A percentile compares a stretch with the other conserved stretches of the same genome.
These are phyloP conservation scores for Paxillus involutus DNA, from an alignment of 768 basidiomycete species.

Conservation along the genomic window DNA sequence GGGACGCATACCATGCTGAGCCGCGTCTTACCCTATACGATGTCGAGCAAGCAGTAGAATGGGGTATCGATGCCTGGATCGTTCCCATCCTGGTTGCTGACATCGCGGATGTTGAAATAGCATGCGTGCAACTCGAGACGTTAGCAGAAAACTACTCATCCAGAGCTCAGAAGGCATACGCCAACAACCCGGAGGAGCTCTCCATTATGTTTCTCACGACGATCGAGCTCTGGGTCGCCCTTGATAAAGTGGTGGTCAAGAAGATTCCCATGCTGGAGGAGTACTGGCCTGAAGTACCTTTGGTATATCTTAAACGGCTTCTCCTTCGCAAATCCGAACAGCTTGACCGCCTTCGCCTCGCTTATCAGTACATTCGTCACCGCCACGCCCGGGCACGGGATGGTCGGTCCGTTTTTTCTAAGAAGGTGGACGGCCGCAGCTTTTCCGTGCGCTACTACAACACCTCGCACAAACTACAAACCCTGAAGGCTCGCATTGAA, in stretches of 20 bases:
- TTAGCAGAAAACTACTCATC: conserved; percentile 27
- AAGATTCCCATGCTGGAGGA: conserved; percentile 38
- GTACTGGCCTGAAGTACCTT: conserved; percentile 47
- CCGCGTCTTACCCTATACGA: conserved; percentile 31
- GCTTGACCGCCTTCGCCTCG: conserved; percentile 28
- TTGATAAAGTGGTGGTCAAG: conserved; percentile 37
- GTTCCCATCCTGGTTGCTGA: conserved; percentile 4
- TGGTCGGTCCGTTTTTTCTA: conserved; percentile 34
- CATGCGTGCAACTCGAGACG: conserved; percentile 27
- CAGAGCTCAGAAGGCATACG: conserved; percentile 27
- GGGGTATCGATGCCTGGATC: conserved; percentile 35
- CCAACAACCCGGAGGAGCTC: conserved; percentile 34
- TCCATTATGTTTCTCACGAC: conserved; percentile 44
- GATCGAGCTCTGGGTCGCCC: conserved; percentile 47
- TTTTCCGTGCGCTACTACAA: conserved; percentile 37
- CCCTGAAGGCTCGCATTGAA: conserved; percentile 29
- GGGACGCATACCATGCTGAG: conserved; percentile 3
- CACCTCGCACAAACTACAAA: conserved; percentile 13
- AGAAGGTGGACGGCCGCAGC: conserved; percentile 8
- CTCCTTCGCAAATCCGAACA: conserved; percentile 34
- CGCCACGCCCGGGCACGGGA: conserved; percentile 22
- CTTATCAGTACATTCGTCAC: conserved; percentile 29
- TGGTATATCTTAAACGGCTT: conserved; percentile 38
- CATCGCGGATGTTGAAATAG: conserved; percentile 14
- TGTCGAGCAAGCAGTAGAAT: conserved; percentile 35